These are phyloP conservation scores for Russula emetica DNA, from an alignment of 768 basidiomycete species.

Conservation along the genomic window DNA sequence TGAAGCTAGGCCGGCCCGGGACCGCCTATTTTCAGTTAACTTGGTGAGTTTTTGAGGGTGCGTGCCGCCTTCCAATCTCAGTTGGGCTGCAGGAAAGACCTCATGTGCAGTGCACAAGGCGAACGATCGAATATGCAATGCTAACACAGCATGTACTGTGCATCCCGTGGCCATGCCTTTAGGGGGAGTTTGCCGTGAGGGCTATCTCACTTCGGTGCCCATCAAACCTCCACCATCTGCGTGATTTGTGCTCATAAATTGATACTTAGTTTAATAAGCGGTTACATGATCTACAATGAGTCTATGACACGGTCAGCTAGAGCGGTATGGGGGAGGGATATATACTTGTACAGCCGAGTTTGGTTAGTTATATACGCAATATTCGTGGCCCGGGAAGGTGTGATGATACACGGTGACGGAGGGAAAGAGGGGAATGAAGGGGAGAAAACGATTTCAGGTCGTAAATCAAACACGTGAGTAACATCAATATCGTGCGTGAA, in stretches of 20 bases:
- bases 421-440: not conserved
- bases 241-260: not conserved
- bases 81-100: too few relatives aligned
- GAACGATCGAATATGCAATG: too few relatives aligned
- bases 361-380: not conserved
- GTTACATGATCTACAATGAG: not conserved
- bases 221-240: not conserved
- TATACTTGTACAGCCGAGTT: constrained; percentile 2
- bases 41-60: too few relatives aligned
- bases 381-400: not conserved
- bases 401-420: constrained; percentile 6
- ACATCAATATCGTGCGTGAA: not conserved
- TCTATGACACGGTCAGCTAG: not conserved
- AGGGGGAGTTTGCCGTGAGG: too few relatives aligned
- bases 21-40: too few relatives aligned
- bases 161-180: too few relatives aligned
- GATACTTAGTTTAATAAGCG: constrained; percentile 6
- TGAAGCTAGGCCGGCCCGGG: too few relatives aligned
- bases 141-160: too few relatives aligned
- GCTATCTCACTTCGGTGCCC: too few relatives aligned
- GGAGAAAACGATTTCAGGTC: not conserved
- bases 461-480: not conserved
- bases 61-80: too few relatives aligned
- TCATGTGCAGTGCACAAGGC: too few relatives aligned
- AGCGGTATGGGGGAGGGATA: not conserved